Base-by-base conservation (phyloP, 148 eudicot genomes). In the Heliamphora exappendiculata region DNA sequence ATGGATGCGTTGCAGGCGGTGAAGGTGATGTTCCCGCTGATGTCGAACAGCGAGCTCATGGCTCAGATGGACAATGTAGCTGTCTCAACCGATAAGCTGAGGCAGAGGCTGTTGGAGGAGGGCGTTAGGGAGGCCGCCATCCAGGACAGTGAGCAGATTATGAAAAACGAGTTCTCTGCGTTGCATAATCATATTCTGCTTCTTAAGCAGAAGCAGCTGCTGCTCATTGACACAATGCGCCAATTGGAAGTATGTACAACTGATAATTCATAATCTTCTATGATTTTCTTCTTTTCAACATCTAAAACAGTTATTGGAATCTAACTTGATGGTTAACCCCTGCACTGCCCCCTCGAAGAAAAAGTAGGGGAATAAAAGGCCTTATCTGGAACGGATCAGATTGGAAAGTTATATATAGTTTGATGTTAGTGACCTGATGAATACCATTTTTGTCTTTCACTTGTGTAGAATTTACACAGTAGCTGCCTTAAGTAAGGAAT, bases 21-120 rank as follows among this genome's bases (percentile, higher is more conserved):
- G 54, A 90, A 90, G 81, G 93, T 88, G 70, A 85, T 92, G 93
- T 92, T 92, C 76, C 97, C 97, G 44, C 83, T 93, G 19, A 83
- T 90, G 79, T 89, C 96, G 31, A 91, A 88, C 79, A 83, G 90
- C 64, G 93, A 91, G 75, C 82, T 89, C n/a, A 85, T 88, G 91
- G 86, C 91, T 75, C 89, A 90, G 37, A 58, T 80, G 31, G 89
- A 84, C 33, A 78, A 81, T 82, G 65, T 86, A 64, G 69, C 74
- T 41, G 74, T 90, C 31, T 89, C 90, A 14, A 90, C 95, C 1
- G 89, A 85, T 36, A 90, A 86, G 82, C 78, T 92, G 70, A 88
- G 91, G 82, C 90, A 86, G 76, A 86, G 89, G 10, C 83, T 92
- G 62, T 78, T 79, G 76, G 88, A 92, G 76, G 95, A 89, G 80